Evolutionary conservation across 139 green algal species (phyloP), one percentile per base, ranked within the genome.

Genomic region (Astrephomene gubernaculifera): DNA sequence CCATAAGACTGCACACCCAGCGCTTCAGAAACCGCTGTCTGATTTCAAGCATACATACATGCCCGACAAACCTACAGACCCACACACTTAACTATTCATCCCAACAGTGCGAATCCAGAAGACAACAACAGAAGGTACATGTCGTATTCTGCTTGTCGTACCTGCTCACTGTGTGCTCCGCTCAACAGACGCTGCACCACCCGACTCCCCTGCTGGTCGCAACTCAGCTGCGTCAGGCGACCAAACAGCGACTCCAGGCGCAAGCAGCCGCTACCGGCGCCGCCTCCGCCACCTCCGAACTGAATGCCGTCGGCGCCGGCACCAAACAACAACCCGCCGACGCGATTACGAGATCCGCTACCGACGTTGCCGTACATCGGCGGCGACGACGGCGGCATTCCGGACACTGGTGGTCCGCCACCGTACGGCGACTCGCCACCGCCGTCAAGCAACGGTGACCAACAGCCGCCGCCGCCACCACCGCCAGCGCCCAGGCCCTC

Each of bases 131-230:
- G 49, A 57, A 25, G 17, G 14, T 57, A 57, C 14, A 57, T 17
- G 49, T 17, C 49, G 49, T 12, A 17, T 17, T 25, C 49, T 57
- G 49, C 49, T 12, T 57, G 49, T 57, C 57, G 7, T 31, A 73
- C 76, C 76, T 83, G 76, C 76, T 83, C 76, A 2, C 76, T 64
- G 35, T 63, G 39, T 31, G 76, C 76, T 2, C 41, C 43, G 39
- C 60, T 49, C 60, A 83, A n/a, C 54, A 83, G 60, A 17, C 76
- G 39, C 76, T 83, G 76, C 76, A 83, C 60, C 60, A 83, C 76
- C 19, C 76, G 41, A 45, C 76, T 83, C 39, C 76, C 76, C 54
- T 83, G 76, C 41, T 83, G 76, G 60, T 83, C 76, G 76, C 76
- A 83, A 27, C 36, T 49, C 31, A 83, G 39, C 0, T 6, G 21